Conservation (phyloP, 139 green algal species). For the Yamagishiella unicocca region DNA sequence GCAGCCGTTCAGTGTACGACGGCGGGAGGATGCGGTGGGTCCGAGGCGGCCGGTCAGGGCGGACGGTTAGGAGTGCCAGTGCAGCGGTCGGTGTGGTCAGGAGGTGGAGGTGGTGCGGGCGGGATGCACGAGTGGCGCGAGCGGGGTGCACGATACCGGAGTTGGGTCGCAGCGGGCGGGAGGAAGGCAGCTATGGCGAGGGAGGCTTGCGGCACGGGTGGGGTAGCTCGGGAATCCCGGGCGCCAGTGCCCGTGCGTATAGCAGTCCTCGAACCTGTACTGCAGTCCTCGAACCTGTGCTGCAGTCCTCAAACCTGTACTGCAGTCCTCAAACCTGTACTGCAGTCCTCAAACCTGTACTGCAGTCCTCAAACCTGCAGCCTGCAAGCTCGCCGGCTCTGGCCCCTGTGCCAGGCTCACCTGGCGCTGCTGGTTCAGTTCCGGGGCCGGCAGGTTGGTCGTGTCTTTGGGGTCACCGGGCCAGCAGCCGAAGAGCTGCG, state of each 20-base stretch:
- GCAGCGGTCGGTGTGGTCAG: no score
- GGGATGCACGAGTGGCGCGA: no score
- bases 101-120: no score
- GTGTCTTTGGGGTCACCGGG: not conserved
- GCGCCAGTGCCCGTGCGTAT: no score
- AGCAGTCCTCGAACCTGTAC: not conserved
- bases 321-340: not conserved
- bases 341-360: not conserved
- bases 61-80: not conserved
- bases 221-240: no score
- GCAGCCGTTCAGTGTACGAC: not conserved
- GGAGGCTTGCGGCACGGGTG: no score
- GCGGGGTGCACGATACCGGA: no score
- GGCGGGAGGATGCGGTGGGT: not conserved
- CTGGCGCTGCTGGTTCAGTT: not conserved
- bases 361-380: not conserved
- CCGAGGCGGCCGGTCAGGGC: not conserved
- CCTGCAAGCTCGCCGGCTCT: no score
- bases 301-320: not conserved
- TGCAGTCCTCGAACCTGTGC: not conserved
- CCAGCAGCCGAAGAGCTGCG: slow-evolving; percentile 40
- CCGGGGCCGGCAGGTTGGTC: no score
- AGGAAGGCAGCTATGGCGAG: no score
- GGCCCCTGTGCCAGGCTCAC: not conserved
- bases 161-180: no score